These are phyloP conservation scores for Colletotrichum sp. DNA, from an alignment of 2,329 filamentous ascomycete genomes.

Conservation along the genomic window DNA sequence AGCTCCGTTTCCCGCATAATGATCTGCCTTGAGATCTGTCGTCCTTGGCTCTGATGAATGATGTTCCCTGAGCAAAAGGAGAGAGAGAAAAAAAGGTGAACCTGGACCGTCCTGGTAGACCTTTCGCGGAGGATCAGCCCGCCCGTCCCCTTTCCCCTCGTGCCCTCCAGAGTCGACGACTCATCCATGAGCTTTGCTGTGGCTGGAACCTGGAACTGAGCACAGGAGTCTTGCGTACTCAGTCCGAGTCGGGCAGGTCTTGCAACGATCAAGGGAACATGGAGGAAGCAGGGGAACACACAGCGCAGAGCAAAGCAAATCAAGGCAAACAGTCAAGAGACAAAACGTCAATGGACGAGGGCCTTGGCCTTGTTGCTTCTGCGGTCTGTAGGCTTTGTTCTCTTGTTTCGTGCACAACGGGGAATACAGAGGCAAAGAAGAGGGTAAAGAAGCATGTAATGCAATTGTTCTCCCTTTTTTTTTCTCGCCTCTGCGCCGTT, in stretches of 20 bases:
- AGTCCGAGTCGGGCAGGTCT: not conserved
- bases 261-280: not conserved
- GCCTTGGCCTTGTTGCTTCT: not conserved
- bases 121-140: slow-evolving; percentile 3
- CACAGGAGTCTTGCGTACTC: not conserved
- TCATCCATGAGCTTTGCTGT: not conserved
- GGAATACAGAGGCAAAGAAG: not conserved
- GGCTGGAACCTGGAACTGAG: not conserved
- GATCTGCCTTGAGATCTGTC: not conserved
- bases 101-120: not conserved
- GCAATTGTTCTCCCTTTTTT: not conserved
- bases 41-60: not conserved
- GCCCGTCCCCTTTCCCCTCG: not conserved
- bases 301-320: not conserved
- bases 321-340: not conserved
- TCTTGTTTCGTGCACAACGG: not conserved
- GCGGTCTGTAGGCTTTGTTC: not conserved
- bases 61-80: not conserved
- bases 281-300: not conserved
- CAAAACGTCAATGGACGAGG: not conserved
- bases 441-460: not conserved
- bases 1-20: slow-evolving; percentile 1
- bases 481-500: not conserved
- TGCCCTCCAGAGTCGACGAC: not conserved
- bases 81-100: not conserved